phyloP scores from a whole-genome alignment of 768 basidiomycete species.

The Mycena leptocephala region DNA sequence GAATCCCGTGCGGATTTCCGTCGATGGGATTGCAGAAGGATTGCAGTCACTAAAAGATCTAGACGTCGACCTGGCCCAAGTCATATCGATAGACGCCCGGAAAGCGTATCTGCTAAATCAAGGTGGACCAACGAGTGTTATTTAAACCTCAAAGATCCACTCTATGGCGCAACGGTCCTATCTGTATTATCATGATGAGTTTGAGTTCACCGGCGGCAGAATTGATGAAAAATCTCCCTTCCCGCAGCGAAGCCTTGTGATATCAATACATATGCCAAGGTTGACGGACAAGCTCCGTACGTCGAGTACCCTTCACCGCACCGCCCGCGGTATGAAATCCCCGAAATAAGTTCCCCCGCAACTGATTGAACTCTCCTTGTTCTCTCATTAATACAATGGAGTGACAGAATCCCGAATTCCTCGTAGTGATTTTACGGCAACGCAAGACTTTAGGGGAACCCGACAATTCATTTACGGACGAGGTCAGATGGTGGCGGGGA shows the following conservation, averaged over 20 bases:
- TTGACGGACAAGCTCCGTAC: slow-evolving; percentile 24
- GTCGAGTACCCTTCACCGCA: slow-evolving; percentile 5
- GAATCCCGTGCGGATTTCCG: neutral
- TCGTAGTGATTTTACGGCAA: slow-evolving; percentile 14
- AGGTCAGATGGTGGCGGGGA: slow-evolving; percentile 27
- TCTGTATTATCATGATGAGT: neutral
- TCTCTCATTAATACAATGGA: slow-evolving; percentile 13
- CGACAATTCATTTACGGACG: neutral
- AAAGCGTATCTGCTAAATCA: neutral
- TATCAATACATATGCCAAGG: slow-evolving; percentile 29
- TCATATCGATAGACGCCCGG: neutral
- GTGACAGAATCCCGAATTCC: slow-evolving; percentile 1
- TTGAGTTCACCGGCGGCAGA: slow-evolving; percentile 25
- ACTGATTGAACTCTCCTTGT: slow-evolving; percentile 16
- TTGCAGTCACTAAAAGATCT: too few species aligned
- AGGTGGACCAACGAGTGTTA: neutral
- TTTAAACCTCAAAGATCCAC: neutral
- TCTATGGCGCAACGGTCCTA: neutral
- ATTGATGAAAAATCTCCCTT: slow-evolving; percentile 8
- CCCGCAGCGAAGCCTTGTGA: slow-evolving; percentile 9
- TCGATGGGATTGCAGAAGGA: neutral
- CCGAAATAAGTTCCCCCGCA: slow-evolving; percentile 15
- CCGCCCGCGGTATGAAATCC: slow-evolving; percentile 18
- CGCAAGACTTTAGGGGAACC: neutral
- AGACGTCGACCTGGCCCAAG: too few species aligned